These are phyloP conservation scores for Monosporascus sp. DNA, from an alignment of 2,329 filamentous ascomycete genomes.

Conservation along the genomic window DNA sequence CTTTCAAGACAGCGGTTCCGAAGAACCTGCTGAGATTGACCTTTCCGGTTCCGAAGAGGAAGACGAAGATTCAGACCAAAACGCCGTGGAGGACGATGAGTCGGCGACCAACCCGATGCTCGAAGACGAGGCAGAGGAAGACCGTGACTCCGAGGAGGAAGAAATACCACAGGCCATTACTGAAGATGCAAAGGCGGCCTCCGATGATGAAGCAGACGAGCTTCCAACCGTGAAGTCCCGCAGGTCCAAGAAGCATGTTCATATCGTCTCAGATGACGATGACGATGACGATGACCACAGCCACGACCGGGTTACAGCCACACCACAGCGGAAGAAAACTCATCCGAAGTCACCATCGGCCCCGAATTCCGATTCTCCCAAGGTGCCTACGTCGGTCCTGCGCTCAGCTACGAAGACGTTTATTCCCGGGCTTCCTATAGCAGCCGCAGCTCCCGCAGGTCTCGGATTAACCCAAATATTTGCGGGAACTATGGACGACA, in stretches of 20 bases:
- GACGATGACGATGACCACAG: constrained; percentile 59
- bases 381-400: constrained; percentile 58
- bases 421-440: constrained; percentile 62
- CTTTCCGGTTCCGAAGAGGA: constrained; percentile 32
- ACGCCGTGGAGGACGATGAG: constrained; percentile 30
- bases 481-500: constrained; percentile 77
- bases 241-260: constrained; percentile 43
- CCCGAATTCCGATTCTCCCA: constrained; percentile 42
- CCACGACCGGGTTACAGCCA: constrained; percentile 40
- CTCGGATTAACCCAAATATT: constrained; percentile 87
- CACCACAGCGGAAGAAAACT: constrained; percentile 42
- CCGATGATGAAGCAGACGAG: constrained; percentile 35
- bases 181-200: constrained; percentile 23
- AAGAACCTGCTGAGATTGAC: constrained; percentile 34
- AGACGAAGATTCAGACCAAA: constrained; percentile 33
- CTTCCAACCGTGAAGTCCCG: constrained; percentile 38
- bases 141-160: constrained; percentile 29
- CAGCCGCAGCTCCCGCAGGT: constrained; percentile 49
- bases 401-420: constrained; percentile 64
- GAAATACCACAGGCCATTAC: constrained; percentile 17
- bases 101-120: constrained; percentile 21
- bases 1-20: constrained; percentile 34
- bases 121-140: constrained; percentile 32
- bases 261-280: constrained; percentile 61
- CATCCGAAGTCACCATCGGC: constrained; percentile 37